phyloP scores from a whole-genome alignment of 257 asterid genomes.

The Nicotiana tabacum region DNA sequence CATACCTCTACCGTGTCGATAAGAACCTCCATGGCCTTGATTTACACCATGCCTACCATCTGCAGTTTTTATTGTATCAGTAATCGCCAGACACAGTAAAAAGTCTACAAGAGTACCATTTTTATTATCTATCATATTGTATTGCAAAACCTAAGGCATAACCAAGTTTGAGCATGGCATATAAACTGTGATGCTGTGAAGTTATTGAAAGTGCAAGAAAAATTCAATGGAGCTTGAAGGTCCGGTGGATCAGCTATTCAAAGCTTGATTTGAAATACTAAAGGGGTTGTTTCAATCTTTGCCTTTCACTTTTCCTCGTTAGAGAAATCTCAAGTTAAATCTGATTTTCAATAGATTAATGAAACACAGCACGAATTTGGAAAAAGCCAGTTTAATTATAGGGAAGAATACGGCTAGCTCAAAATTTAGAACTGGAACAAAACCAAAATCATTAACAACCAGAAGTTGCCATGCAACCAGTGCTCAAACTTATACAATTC shows the following conservation, averaged over 20 bases:
- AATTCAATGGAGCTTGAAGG: neutral
- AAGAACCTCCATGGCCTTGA: constrained; percentile 70
- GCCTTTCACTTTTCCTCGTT: neutral
- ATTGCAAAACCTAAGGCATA: neutral
- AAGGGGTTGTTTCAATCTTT: neutral
- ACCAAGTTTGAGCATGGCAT: neutral
- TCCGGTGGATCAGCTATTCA: neutral
- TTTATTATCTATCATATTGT: neutral
- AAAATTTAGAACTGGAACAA: neutral
- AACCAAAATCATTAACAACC: neutral
- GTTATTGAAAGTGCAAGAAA: neutral
- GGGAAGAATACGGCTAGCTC: neutral
- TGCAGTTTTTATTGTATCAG: constrained; percentile 18
- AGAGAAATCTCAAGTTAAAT: neutral
- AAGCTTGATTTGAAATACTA: neutral
- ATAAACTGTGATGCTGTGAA: neutral
- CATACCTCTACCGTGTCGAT: constrained; percentile 77
- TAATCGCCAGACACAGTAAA: neutral
- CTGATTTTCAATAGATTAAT: neutral
- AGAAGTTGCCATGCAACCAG: neutral
- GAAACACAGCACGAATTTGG: neutral
- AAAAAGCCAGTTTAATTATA: neutral
- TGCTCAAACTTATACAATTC: neutral
- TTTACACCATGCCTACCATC: constrained; percentile 80
- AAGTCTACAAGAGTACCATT: neutral